Evolutionary conservation across 352 stramenopile species (phyloP), one percentile per base, ranked within the genome.

Genomic region (Phytophthora megakarya): DNA sequence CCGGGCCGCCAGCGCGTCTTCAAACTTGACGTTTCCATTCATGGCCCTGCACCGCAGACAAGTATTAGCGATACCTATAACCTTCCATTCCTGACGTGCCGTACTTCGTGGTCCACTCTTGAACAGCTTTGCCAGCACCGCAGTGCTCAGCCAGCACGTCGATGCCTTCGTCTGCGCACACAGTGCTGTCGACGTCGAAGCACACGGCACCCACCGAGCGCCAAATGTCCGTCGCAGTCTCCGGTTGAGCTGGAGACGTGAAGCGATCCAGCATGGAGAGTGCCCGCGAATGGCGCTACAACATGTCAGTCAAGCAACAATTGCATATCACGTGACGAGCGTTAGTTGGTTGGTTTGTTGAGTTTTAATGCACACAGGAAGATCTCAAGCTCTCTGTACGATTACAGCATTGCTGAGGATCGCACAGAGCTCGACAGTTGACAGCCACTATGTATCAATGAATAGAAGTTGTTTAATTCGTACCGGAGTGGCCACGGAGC

Each of bases 141-240:
- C 97, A 96, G 65, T 97, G 92, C 40, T 90, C 96, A n/a, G 98
- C 98, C 5, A 99, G 81, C 33, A 99, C 96, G 70, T 99, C 97
- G 70, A 99, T 99, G 19, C 98, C 98, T 75, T 99, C 97, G 40
- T 99, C 96, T 21, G 76, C 73, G 65, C 98, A 98, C 12, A 99
- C 96, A 3, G 98, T 99, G 70, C 90, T 98, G 81, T 99, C 97
- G 0, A 99, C 97, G 67, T 99, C 94, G 53, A 94, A 95, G 70
- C 86, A 95, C 23, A 95, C 84, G 26, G 85, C 87, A 13, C 73
- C 71, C 2, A 93, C 75, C 0, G 80, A 88, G n/a, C 81, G 76
- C 83, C 83, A 92, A 21, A 89, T 62, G 15, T 88, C 79, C 53
- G 70, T 76, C 37, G 67, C 55, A 8, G 60, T 62, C 56, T 65